Evolutionary conservation across 805 yeast genomes (phyloP), one percentile per base, ranked within the genome.

Genomic region (Spathaspora arborariae): DNA sequence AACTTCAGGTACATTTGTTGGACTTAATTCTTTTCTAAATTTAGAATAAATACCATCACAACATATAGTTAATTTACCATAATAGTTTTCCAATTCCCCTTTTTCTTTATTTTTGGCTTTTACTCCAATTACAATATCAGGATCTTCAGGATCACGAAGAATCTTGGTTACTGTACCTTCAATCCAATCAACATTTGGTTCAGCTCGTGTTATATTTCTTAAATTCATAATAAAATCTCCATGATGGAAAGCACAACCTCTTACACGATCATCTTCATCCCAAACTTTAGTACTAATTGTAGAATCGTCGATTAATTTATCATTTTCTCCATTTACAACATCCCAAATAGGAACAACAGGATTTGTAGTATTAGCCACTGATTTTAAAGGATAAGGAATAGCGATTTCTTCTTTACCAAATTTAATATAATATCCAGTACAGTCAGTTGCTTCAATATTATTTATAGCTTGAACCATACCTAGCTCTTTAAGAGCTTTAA

Each of bases 21-120:
- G 65, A 18, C 80, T 70, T 42, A 87, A 74, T 48, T 83, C 84
- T 62, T 81, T 87, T 63, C 99, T 79, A 72, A 92, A 89, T 65
- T 85, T 90, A 48, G 97, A 91, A 60, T 88, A 89, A 47, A 92
- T 91, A 49, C 99, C 99, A 65, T 94, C 99, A 60, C 96, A 88
- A 41, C 86, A 79, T 24, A 90, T 74, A 5, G 92, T 85, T 47
- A 90, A 60, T 46, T 81, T 79, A 3, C 85, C 88, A 18, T 65
- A 65, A 68, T 75, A 82, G 5, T 72, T 46, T 45, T 70, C 68
- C 20, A 59, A 58, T 7, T 68, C 68, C 46, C 68, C 67, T 22
- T 74, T 71, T 13, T 67, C 69, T 3, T 68, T 70, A 13, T 69
- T 67, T 6, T 70, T 72, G 15, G 81, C 87, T 51, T 70, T 70